These are phyloP conservation scores for Trifolium fragiferum DNA, from an alignment of 306 rosid species.

Conservation along the genomic window DNA sequence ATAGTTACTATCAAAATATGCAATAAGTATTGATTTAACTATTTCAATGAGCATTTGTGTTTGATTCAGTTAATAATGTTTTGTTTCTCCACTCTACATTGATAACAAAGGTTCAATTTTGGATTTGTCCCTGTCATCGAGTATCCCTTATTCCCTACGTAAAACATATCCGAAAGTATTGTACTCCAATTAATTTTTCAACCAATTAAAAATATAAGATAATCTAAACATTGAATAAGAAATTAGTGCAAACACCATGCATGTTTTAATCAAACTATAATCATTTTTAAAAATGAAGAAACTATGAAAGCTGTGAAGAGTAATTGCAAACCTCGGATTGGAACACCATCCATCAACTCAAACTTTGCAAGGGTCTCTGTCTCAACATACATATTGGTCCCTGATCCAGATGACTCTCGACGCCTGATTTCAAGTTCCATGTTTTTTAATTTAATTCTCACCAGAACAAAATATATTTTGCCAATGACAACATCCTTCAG, in stretches of 20 bases:
- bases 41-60: no score
- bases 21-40: no score
- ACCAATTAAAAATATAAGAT: no score
- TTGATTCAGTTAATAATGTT: no score
- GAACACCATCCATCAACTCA: slow-evolving; percentile 99
- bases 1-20: no score
- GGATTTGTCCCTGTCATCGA: no score
- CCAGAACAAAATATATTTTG: slow-evolving; percentile 91
- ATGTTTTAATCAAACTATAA: neutral
- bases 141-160: no score
- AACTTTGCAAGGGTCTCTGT: slow-evolving; percentile 96
- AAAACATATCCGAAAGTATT: no score
- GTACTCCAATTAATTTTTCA: no score
- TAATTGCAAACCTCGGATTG: slow-evolving; percentile 75
- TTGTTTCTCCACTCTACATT: no score
- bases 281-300: neutral
- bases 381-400: slow-evolving; percentile 90
- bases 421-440: slow-evolving; percentile 98
- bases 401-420: slow-evolving; percentile 93
- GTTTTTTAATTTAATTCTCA: slow-evolving; percentile 94
- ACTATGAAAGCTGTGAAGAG: neutral
- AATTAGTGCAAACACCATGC: neutral
- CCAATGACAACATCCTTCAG: slow-evolving; percentile 92
- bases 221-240: no score
- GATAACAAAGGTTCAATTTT: no score